Evolutionary conservation across 495 filamentous ascomycete genomes (phyloP).

Genomic region (Penicillium crystallinum): DNA sequence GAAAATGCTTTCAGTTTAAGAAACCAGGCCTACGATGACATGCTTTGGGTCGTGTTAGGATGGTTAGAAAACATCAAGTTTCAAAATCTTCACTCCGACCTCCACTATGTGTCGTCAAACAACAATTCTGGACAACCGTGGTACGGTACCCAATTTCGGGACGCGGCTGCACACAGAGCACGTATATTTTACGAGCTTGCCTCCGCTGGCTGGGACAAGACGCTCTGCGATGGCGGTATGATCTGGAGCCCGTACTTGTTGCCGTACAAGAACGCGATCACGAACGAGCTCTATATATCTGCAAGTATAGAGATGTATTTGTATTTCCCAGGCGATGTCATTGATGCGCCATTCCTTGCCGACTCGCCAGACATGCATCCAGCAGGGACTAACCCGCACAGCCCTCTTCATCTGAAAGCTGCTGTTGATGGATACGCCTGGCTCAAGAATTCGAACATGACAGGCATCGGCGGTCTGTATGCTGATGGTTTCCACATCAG

Average conservation of each 20-base stretch:
- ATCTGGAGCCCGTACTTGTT: constrained; percentile 76
- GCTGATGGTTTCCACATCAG: constrained; percentile 88
- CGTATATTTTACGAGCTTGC: constrained; percentile 87
- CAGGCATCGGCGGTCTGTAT: constrained; percentile 69
- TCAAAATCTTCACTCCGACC: constrained; percentile 61
- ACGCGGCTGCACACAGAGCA: constrained; percentile 77
- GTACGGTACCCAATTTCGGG: constrained; percentile 72
- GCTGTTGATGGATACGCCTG: constrained; percentile 78
- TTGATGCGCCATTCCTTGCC: constrained; percentile 59
- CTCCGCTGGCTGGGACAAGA: constrained; percentile 72
- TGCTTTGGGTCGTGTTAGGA: constrained; percentile 91
- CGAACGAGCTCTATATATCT: constrained; percentile 84
- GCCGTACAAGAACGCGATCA: constrained; percentile 97
- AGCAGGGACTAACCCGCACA: constrained; percentile 41
- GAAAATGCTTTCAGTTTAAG: constrained; percentile 74
- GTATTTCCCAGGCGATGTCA: constrained; percentile 76
- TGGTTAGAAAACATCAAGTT: constrained; percentile 85
- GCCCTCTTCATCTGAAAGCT: constrained; percentile 60
- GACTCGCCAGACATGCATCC: constrained; percentile 8
- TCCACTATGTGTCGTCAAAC: constrained; percentile 40
- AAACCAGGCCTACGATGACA: constrained; percentile 87
- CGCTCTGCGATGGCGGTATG: constrained; percentile 86
- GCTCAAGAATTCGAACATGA: constrained; percentile 78
- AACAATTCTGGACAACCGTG: constrained; percentile 37
- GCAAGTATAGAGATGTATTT: constrained; percentile 88